These are phyloP conservation scores for Russula griseocarnosa DNA, from an alignment of 768 basidiomycete species.

Conservation along the genomic window DNA sequence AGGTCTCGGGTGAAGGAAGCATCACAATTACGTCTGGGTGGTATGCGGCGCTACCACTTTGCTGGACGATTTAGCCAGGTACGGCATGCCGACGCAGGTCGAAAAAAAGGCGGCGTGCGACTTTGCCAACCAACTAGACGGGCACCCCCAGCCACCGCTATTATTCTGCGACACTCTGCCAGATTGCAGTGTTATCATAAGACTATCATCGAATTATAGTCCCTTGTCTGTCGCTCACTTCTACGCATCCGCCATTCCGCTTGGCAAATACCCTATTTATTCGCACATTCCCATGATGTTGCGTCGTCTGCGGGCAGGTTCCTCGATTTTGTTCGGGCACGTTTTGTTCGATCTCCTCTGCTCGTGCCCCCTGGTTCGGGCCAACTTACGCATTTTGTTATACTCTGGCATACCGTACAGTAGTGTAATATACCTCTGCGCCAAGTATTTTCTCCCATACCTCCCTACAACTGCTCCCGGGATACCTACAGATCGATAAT, in stretches of 20 bases:
- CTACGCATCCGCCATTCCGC: not conserved
- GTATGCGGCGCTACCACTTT: not conserved
- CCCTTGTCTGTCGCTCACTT: constrained; percentile 6
- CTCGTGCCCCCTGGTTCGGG: not conserved
- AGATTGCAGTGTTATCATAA: not conserved
- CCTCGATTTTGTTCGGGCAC: constrained; percentile 1
- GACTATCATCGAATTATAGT: constrained; percentile 13
- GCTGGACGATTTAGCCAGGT: constrained; percentile 7
- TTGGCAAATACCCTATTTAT: constrained; percentile 25
- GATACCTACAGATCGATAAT: not conserved
- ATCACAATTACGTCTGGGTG: not conserved
- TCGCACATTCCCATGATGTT: constrained; percentile 7
- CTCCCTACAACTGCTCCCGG: not conserved
- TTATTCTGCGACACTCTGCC: constrained; percentile 9
- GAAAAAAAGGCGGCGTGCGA: constrained; percentile 13
- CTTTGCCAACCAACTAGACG: not conserved
- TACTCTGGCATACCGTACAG: constrained; percentile 27
- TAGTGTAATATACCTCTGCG: constrained; percentile 27
- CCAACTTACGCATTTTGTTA: constrained; percentile 17
- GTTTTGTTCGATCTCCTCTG: constrained; percentile 15
- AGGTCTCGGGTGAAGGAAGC: constrained; percentile 7
- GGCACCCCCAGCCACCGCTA: not conserved
- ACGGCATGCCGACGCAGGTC: constrained; percentile 9
- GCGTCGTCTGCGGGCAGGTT: constrained; percentile 18
- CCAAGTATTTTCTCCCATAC: not conserved